Base-by-base conservation (phyloP, 225 moss, liverwort and hornwort genomes). In the Thuidium tamariscinum region DNA sequence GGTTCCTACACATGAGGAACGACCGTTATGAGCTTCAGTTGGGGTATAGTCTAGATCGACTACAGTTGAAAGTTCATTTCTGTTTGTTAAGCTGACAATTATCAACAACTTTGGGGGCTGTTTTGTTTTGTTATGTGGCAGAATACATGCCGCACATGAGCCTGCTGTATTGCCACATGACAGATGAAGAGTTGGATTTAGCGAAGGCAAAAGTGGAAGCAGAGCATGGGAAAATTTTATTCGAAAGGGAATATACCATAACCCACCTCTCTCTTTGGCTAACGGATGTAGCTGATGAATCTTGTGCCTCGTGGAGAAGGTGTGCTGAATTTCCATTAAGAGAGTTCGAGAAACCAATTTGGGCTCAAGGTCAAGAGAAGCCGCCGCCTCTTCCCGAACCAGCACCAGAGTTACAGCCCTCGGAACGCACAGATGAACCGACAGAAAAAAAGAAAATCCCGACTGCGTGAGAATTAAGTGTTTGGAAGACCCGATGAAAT, bases 71-170 rank as follows among this genome's bases (percentile, higher is more conserved):
- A 63, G 34, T 78, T 78, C 27, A 19, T 42, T 81, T 77, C 54
- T 83, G 78, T 41, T 83, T 15, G 57, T 66, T 34, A 49, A 65
- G 65, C 69, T 68, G 83, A 87, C 52, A 44, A 73, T 66, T 8
- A 39, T 63, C 29, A 25, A 57, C 25, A 73, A 52, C 73, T 56
- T 61, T 18, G 7, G 27, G 26, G 23, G 0, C 51, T 69, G 41
- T 32, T n/a, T 56, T 57, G 36, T 30, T n/a, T 56, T 57, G 36
- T 30, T 11, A 19, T 88, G 70, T 86, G 88, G 37, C 95, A 98
- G 95, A 82, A 37, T 98, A 94, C 88, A 94, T 92, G 91, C 98
- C 98, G 68, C 98, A 98, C 70, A 67, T 98, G 90, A 98, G 98
- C 88, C 91, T 98, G 80, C 75, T 98, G 22, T 96, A 98, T 80